A percentile compares a stretch with the other conserved stretches of the same genome.
Conservation (phyloP, 2,329 filamentous ascomycete genomes). For the Phyllosticta citriasiana region DNA sequence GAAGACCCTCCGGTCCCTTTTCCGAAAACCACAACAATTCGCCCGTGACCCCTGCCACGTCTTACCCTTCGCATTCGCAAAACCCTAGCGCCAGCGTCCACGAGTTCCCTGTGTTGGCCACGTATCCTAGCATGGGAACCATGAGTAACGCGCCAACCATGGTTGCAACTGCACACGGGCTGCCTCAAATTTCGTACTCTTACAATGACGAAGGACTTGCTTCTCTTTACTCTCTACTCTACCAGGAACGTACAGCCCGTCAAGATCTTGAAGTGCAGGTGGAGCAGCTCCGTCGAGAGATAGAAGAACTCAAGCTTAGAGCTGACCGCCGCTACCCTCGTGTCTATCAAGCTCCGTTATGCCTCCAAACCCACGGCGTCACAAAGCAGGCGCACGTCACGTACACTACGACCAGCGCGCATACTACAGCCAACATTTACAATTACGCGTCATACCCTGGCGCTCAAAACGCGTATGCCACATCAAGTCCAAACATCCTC, state of each 20-base stretch:
- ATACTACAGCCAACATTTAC: slow-evolving; percentile 1
- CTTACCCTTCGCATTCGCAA: background rate
- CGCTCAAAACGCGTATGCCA: slow-evolving; percentile 3
- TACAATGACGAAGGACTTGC: slow-evolving; percentile 13
- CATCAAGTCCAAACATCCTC: slow-evolving; percentile 3
- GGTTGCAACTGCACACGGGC: background rate
- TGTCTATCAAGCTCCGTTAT: slow-evolving; percentile 12
- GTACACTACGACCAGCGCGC: background rate
- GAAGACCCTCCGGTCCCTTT: slow-evolving; percentile 10
- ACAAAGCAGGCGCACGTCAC: background rate
- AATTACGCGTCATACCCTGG: slow-evolving; percentile 2
- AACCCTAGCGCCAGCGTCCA: background rate
- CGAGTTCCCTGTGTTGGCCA: slow-evolving; percentile 2
- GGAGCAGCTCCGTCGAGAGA: slow-evolving; percentile 21
- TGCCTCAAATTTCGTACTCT: background rate
- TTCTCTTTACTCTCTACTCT: slow-evolving; percentile 19
- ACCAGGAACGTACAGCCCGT: slow-evolving; percentile 23
- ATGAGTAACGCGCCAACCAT: slow-evolving; percentile 5
- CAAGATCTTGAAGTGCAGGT: slow-evolving; percentile 26
- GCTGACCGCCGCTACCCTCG: slow-evolving; percentile 21
- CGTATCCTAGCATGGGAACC: slow-evolving; percentile 4
- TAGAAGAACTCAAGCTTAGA: slow-evolving; percentile 19
- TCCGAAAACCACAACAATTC: slow-evolving; percentile 1
- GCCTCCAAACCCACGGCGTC: slow-evolving; percentile 6
- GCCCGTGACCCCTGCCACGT: background rate